Conservation (phyloP, 2,329 filamentous ascomycete genomes). For the Cladosporium sp. region DNA sequence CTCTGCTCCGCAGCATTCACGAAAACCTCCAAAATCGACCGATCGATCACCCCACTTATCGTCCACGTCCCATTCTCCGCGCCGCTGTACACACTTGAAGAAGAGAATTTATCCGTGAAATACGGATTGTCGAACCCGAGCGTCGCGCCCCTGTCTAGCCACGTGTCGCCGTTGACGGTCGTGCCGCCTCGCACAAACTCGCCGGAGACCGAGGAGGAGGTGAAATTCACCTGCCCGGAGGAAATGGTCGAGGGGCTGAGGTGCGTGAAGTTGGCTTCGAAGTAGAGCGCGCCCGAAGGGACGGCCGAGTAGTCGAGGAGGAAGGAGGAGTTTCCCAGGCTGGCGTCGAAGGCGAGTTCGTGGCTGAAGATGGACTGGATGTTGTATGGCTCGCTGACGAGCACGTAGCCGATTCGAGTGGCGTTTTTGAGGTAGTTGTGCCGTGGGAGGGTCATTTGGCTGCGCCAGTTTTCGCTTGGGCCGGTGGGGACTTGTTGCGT, state of each 20-base stretch:
- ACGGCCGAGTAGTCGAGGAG: conserved; percentile 49
- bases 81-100: conserved; percentile 25
- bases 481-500: conserved; percentile 50
- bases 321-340: conserved; percentile 47
- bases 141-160: conserved; percentile 48
- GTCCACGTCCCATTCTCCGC: conserved; percentile 31
- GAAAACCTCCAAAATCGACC: conserved; percentile 54
- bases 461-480: conserved; percentile 49
- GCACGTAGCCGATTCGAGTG: conserved; percentile 48
- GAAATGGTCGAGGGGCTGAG: conserved; percentile 30
- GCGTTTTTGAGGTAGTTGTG: conserved; percentile 50
- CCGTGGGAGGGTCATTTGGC: conserved; percentile 51
- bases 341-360: conserved; percentile 41
- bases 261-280: conserved; percentile 51
- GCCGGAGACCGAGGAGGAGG: conserved; percentile 45
- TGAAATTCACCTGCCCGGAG: conserved; percentile 47
- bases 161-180: conserved; percentile 47
- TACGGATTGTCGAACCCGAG: conserved; percentile 50
- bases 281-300: conserved; percentile 49
- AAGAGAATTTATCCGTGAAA: conserved; percentile 53
- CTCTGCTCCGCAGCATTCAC: conserved; percentile 48
- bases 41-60: conserved; percentile 51
- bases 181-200: conserved; percentile 50
- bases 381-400: conserved; percentile 50
- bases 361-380: conserved; percentile 44